Conservation (phyloP, 257 asterid species). For the Solanum verrucosum region DNA sequence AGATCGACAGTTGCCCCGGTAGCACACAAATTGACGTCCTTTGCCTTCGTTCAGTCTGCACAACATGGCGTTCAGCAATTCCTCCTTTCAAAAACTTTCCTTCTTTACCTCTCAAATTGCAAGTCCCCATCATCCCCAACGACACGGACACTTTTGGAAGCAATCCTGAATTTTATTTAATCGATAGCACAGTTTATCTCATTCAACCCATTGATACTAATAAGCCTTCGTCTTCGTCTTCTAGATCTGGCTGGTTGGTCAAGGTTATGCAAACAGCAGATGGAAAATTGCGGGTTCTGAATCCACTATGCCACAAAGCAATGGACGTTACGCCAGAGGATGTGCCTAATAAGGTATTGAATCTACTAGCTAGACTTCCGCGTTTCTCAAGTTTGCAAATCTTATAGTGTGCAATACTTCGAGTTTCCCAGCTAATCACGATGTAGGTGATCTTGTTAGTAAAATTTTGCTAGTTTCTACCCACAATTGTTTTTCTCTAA, state of each 20-base stretch:
- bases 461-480: background rate
- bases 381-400: background rate
- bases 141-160: background rate
- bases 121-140: background rate
- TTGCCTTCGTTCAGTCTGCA: background rate
- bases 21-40: background rate
- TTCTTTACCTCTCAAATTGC: background rate
- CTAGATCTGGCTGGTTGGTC: background rate
- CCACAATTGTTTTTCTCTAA: background rate
- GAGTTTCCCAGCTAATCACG: background rate
- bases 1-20: background rate
- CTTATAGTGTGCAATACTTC: background rate
- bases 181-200: background rate
- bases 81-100: too few relatives aligned
- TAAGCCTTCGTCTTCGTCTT: background rate
- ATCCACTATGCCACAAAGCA: background rate
- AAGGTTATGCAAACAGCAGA: background rate
- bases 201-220: background rate
- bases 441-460: background rate
- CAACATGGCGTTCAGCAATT: too few relatives aligned
- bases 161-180: background rate
- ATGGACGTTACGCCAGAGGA: background rate
- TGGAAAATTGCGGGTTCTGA: background rate
- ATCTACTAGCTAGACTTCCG: background rate
- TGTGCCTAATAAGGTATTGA: background rate